Conservation (phyloP, 345 rosid species). For the Hibiscus tridactylites region DNA sequence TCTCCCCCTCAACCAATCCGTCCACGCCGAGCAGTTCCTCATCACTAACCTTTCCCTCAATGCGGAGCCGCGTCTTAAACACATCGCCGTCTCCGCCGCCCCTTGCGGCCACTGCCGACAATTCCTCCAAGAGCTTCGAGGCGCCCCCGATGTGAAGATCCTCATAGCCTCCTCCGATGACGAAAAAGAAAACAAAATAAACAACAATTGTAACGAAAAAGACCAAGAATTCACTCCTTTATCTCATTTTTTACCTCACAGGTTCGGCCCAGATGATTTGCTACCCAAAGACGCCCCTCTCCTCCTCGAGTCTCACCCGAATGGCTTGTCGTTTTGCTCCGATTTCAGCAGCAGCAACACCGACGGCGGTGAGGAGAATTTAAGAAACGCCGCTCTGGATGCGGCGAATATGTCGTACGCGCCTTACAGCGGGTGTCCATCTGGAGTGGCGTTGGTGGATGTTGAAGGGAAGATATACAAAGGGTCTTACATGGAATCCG, state of each 20-base stretch:
- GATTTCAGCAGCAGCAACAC: slow-evolving; percentile 10
- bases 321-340: slow-evolving; percentile 23
- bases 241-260: slow-evolving; percentile 48
- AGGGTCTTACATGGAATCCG: slow-evolving; percentile 88
- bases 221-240: slow-evolving; percentile 28
- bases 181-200: slow-evolving; percentile 11
- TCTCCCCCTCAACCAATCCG: slow-evolving; percentile 81
- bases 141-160: slow-evolving; percentile 49
- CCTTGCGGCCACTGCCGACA: slow-evolving; percentile 99
- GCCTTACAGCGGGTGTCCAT: slow-evolving; percentile 83
- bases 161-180: slow-evolving; percentile 24
- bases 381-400: slow-evolving; percentile 46
- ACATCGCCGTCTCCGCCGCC: slow-evolving; percentile 80
- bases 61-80: slow-evolving; percentile 40
- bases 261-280: slow-evolving; percentile 84
- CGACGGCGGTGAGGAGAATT: not conserved
- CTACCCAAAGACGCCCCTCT: slow-evolving; percentile 53
- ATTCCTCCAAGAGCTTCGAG: slow-evolving; percentile 77
- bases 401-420: slow-evolving; percentile 84
- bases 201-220: slow-evolving; percentile 1
- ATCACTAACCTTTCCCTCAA: slow-evolving; percentile 73
- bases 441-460: slow-evolving; percentile 76
- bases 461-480: slow-evolving; percentile 62
- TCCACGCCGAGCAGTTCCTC: slow-evolving; percentile 98
- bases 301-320: slow-evolving; percentile 56